phyloP scores from a whole-genome alignment of 1,284 basidiomycete genomes.

The Cryptococcus sp. region DNA sequence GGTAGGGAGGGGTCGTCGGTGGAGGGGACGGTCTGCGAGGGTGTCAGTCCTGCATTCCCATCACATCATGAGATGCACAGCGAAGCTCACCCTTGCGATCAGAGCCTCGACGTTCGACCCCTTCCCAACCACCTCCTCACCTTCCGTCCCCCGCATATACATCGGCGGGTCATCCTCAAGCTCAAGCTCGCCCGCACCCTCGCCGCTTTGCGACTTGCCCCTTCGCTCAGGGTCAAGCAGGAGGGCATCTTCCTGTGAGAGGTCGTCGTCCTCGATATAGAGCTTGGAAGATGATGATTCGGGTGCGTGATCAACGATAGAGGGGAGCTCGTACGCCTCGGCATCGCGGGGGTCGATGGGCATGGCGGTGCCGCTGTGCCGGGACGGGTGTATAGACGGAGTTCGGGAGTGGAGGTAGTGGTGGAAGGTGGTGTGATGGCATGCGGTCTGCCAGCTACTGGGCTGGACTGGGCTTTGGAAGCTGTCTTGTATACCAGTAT shows the following conservation, averaged over 20 bases:
- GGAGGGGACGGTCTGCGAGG: slow-evolving; percentile 52
- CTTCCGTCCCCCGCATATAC: slow-evolving; percentile 14
- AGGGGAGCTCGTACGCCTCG: slow-evolving; percentile 44
- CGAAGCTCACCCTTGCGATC: slow-evolving; percentile 33
- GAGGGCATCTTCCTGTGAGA: slow-evolving; percentile 4
- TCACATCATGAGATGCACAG: slow-evolving; percentile 52
- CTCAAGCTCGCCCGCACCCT: slow-evolving; percentile 8
- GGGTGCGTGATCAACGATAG: slow-evolving; percentile 1
- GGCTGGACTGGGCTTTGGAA: too few species aligned
- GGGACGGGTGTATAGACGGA: too few species aligned
- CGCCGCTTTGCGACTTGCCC: slow-evolving; percentile 3
- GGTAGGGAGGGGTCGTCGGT: slow-evolving; percentile 56
- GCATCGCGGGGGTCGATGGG: slow-evolving; percentile 26
- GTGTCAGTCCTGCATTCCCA: neutral
- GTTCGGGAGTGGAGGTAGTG: too few species aligned
- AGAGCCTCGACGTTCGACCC: slow-evolving; percentile 37
- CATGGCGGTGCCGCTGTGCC: slow-evolving; percentile 1
- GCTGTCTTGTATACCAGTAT: too few species aligned
- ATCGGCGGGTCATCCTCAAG: slow-evolving; percentile 10
- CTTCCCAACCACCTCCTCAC: slow-evolving; percentile 36
- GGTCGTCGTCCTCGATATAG: slow-evolving; percentile 12
- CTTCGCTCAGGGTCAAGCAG: slow-evolving; percentile 6
- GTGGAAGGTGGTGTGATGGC: too few species aligned
- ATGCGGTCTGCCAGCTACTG: too few species aligned
- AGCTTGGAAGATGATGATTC: neutral